Evolutionary conservation across 2,329 filamentous ascomycete species (phyloP), one percentile per base, ranked within the genome.

Genomic region (Sclerotinia glacialis): DNA sequence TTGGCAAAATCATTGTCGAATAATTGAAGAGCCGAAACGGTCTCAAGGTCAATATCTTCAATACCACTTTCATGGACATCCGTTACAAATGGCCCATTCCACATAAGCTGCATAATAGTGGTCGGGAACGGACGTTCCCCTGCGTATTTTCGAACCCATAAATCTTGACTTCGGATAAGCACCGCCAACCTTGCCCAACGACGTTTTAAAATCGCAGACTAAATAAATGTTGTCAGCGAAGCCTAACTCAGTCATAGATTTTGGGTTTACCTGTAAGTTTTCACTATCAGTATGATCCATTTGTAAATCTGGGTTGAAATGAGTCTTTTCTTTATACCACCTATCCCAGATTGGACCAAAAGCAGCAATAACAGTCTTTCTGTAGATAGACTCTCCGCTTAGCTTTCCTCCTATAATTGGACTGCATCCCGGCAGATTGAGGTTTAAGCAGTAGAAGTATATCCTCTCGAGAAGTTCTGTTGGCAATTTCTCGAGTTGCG

Each of bases 401-500:
- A 77, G 47, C 37, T 75, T 76, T 34, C 67, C 71, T 28, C 69
- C 71, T 61, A 77, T 71, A 8, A 73, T 64, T 21, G 73, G 74
- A 64, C 75, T 76, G 21, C 73, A 67, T 56, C 67, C 68, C 23
- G 75, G 72, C 40, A 77, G 67, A 49, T 69, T 68, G 23, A 74
- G 49, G 60, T 76, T 76, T 67, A 75, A 54, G 46, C 70, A 70
- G 53, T 69, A 69, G 18, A 76, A 66, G 58, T 74, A 76, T 37
- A 77, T 71, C 11, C 61, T 69, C 61, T 75, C 71, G 2, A 77
- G 64, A 8, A 77, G 58, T 64, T 77, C 76, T 0, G 67, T 70
- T 3, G 75, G 76, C 8, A 76, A 69, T 40, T 67, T 74, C 63
- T 77, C 76, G 4, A 77, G 68, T 9, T 28, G 42, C 2, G 73